Base-by-base conservation (phyloP, 306 rosid species). In the Dicorynia guianensis region DNA sequence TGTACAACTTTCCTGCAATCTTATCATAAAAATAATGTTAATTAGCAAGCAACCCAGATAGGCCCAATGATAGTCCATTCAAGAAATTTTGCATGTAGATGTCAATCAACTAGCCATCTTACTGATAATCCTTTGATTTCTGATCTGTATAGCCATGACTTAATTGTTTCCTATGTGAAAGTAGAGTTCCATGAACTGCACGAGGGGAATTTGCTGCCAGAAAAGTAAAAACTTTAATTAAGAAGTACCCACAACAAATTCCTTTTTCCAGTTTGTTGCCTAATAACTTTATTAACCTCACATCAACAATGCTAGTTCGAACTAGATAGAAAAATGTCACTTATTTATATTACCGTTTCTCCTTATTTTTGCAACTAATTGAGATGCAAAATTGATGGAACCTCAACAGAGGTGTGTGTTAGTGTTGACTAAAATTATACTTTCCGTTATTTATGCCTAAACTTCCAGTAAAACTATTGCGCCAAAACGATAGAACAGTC, bases 91-190 rank as follows among this genome's bases (percentile, higher is more conserved):
- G 5, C 50, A 11, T 8, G 78, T 78, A 53, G 14, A 43, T 46
- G 48, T 35, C 52, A 79, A 56, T 12, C 71, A 58, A 82, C 56
- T 67, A 13, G 72, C 20, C 63, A 79, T 67, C 83, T 73, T 73
- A 94, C 98, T 85, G 57, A 74, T 74, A 54, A 74, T 89, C 87
- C 71, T 82, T 76, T 53, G 72, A 83, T 67, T 73, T 75, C 35
- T 85, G 82, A 70, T 73, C 81, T 47, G 91, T 84, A 76, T 79
- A 73, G 85, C 85, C 63, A 81, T 36, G 64, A 33, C 15, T 64
- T 43, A 81, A 58, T 71, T 78, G 78, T 61, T 87, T 86, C 52
- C 73, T 83, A 52, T 19, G 83, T 79, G 80, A 40, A 8, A 71
- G 66, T 59, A 49, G 38, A 71, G 80, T 80, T 78, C 86, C 77